Evolutionary conservation across 139 green algal species (phyloP), one percentile per base, ranked within the genome.

Genomic region (Asterochloris sp.): DNA sequence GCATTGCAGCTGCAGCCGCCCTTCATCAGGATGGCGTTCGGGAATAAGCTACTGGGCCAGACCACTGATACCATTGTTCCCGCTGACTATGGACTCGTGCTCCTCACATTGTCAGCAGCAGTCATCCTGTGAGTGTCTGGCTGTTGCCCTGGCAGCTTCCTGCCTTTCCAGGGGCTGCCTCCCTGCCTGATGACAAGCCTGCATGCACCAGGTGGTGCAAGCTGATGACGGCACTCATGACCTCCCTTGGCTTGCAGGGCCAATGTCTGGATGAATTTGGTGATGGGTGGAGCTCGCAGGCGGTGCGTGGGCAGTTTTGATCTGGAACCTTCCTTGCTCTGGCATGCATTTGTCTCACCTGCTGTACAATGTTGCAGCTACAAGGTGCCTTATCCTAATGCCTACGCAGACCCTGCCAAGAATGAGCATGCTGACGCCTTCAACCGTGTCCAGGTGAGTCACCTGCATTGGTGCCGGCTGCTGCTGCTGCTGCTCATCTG

Each of bases 321-420:
- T 17, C 38, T 13, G 29, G 54, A 54, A 29, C 24, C 12, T 10
- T 54, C 29, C 17, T 38, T 54, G 9, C 16, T 28, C 17, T 24
- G 12, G 6, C 16, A 67, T 23, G 47, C 47, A 28, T 79, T 24
- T 67, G 13, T n/a, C 24, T 68, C 23, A 76, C 29, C 69, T n/a
- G 14, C 63, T 69, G 60, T 54, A 54, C 54, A 60, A 8, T 19
- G 23, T 8, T 23, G 12, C 60, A 80, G 76, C n/a, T 80, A 80
- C 14, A n/a, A 29, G 19, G 81, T 85, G 47, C 23, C 14, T 0
- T 85, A 85, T 15, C 81, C 81, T 11, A 78, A 69, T 47, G n/a
- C 80, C 69, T 85, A 85, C 26, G 81, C 81, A 8, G 77, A 78
- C 10, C 19, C 71, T 26, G 73, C n/a, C 38, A 78, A 85, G 9